Evolutionary conservation across 192 early-diverging fungal species (phyloP), one percentile per base, ranked within the genome.

Genomic region (Dimargaris xerosporica): DNA sequence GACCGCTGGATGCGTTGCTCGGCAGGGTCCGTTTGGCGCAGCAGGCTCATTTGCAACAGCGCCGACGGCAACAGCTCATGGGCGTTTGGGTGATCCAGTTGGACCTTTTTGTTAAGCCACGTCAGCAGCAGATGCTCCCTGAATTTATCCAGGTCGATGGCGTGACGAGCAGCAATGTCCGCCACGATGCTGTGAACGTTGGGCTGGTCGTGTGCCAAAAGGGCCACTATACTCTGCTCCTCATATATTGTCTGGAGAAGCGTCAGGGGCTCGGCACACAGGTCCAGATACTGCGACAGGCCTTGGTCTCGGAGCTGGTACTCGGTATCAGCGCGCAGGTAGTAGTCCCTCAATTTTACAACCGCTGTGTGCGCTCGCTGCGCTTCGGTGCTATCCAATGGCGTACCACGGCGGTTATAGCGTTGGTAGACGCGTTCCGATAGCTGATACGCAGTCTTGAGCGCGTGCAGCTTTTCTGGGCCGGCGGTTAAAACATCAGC

Each of bases 401-500:
- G 28, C 19, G 29, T 19, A 17, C 28, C 54, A 6, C 30, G 28
- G 17, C 54, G 28, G 29, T 12, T 19, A 29, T 50, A 15, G 23
- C 41, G 26, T 17, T 63, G 64, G 9, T 25, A 29, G 21, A 46
- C 51, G 31, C 66, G 73, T 31, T 79, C 71, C 17, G 75, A 62
- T 23, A 80, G 66, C 51, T 72, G 65, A 26, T 75, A 66, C 12
- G 80, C 84, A 63, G 79, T 68, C 61, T 74, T 75, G 56, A 85
- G 79, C 2, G 81, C 80, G 2, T 71, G 66, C 25, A 86, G 70
- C n/a, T 79, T 74, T 51, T 88, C 83, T 9, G 72, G 72, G 9
- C 83, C 85, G 46, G 71, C 71, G 0, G 83, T 75, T 59, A 84
- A 74, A 26, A 68, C 67, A 52, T 78, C 78, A 0, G 78, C 85